These are phyloP conservation scores for Bipolaris victoriae DNA, from an alignment of 2,329 filamentous ascomycete genomes.

Conservation along the genomic window DNA sequence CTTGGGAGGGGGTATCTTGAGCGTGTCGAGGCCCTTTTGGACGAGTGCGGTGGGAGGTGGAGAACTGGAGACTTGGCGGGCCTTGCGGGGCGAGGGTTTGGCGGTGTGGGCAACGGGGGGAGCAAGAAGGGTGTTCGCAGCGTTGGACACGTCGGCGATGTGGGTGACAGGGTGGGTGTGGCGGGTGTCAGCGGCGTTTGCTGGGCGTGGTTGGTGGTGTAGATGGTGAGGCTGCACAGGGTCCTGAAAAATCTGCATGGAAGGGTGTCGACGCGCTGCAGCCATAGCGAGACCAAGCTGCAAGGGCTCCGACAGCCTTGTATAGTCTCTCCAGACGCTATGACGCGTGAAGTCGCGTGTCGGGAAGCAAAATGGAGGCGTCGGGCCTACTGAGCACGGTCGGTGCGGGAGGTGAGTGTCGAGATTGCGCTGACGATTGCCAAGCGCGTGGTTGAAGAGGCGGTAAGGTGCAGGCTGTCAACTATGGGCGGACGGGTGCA, in stretches of 20 bases:
- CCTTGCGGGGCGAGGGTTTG: constrained; percentile 73
- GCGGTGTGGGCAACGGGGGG: constrained; percentile 60
- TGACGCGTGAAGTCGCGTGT: constrained; percentile 52
- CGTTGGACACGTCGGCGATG: constrained; percentile 55
- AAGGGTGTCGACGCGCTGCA: constrained; percentile 62
- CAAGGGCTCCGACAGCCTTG: constrained; percentile 36
- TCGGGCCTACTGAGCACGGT: constrained; percentile 33
- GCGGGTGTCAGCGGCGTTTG: constrained; percentile 58
- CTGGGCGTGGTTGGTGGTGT: constrained; percentile 53
- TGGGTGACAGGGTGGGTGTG: constrained; percentile 55
- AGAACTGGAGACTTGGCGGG: constrained; percentile 62
- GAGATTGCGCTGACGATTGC: constrained; percentile 46
- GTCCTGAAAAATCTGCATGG: constrained; percentile 66
- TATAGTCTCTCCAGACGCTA: constrained; percentile 40
- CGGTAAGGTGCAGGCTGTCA: constrained; percentile 23
- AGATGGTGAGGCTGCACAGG: constrained; percentile 51
- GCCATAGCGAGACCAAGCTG: constrained; percentile 52
- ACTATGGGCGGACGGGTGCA: constrained; percentile 27
- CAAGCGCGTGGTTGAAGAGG: constrained; percentile 22
- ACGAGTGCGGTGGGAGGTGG: constrained; percentile 64
- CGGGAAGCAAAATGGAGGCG: constrained; percentile 32
- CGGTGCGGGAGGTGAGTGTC: constrained; percentile 29
- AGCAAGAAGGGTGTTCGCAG: constrained; percentile 70
- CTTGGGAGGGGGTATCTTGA: constrained; percentile 70
- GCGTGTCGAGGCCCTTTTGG: constrained; percentile 68